phyloP scores from a whole-genome alignment of 1,284 basidiomycete species.

The Malassezia sympodialis region DNA sequence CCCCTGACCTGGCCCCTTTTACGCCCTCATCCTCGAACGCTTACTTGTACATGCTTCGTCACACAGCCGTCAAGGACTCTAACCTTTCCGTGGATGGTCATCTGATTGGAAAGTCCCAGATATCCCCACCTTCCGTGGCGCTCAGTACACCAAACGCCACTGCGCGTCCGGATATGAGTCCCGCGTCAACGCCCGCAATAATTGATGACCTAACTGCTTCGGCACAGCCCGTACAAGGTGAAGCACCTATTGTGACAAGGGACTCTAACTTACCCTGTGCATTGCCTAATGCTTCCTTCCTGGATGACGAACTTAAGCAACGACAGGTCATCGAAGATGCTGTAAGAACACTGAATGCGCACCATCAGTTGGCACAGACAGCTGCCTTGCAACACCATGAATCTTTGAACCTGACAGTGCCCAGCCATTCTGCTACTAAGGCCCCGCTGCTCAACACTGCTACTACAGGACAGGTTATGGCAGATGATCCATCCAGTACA shows the following conservation, averaged over 20 bases:
- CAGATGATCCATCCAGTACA: no score
- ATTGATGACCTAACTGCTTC: background rate
- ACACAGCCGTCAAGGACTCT: background rate
- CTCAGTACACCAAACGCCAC: background rate
- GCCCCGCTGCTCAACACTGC: background rate
- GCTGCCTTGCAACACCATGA: constrained; percentile 16
- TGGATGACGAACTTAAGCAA: constrained; percentile 17
- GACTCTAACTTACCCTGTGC: background rate
- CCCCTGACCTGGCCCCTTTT: background rate
- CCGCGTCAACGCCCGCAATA: background rate
- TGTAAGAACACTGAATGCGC: constrained; percentile 10
- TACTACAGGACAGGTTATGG: background rate
- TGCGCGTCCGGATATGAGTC: background rate
- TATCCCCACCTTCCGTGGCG: background rate
- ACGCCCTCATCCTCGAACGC: background rate
- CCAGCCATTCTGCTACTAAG: background rate
- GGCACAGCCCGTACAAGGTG: background rate
- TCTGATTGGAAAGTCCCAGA: background rate
- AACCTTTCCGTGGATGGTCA: background rate
- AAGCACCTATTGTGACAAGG: background rate
- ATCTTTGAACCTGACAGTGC: background rate
- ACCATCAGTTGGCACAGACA: constrained; percentile 3
- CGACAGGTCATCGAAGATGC: constrained; percentile 26
- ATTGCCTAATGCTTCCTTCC: background rate
- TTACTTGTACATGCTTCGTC: background rate